Evolutionary conservation across 306 rosid genomes (phyloP), one percentile per base, ranked within the genome.

Genomic region (Gastrolobium bilobum): DNA sequence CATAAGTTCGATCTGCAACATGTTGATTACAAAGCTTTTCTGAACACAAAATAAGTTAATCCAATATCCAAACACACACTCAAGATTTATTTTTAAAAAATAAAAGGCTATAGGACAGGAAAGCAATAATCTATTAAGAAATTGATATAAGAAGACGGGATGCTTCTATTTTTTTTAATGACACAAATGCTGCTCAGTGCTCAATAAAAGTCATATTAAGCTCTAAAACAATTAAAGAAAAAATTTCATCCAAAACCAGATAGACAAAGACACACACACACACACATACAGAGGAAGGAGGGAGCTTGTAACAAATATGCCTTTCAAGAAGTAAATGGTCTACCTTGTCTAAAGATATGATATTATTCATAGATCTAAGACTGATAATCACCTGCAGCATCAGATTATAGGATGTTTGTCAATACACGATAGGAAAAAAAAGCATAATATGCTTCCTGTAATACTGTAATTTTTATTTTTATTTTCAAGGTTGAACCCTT

Each of bases 291-390:
- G 46, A 30, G 58, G 10, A 72, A 57, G 42, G 35, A 64, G 64
- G 66, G n/a, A 57, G 30, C 62, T 62, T 69, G 26, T 30, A 37
- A 44, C 76, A 77, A 52, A 53, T 59, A 70, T 70, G 82, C 47
- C 34, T 48, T 76, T 59, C 50, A 77, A 77, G 82, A 78, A 75
- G 51, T 43, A 64, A 63, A 80, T 35, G 70, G 68, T 48, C 74
- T 84, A 92, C 99, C 99, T 94, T 86, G 87, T 94, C 97, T 5
- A 94, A 91, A 31, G 97, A 91, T 79, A 88, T 72, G 64, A 94
- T 68, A 9, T 85, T 88, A 77, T 91, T 94, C 97, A 94, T 91
- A 62, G 85, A 85, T 81, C 94, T 83, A 67, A 91, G 86, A 76
- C 87, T 92, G 65, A 94, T 78, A 74, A 94, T 90, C 69, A 94